Evolutionary conservation across 345 rosid species (phyloP).

Genomic region (Gossypium bickii): DNA sequence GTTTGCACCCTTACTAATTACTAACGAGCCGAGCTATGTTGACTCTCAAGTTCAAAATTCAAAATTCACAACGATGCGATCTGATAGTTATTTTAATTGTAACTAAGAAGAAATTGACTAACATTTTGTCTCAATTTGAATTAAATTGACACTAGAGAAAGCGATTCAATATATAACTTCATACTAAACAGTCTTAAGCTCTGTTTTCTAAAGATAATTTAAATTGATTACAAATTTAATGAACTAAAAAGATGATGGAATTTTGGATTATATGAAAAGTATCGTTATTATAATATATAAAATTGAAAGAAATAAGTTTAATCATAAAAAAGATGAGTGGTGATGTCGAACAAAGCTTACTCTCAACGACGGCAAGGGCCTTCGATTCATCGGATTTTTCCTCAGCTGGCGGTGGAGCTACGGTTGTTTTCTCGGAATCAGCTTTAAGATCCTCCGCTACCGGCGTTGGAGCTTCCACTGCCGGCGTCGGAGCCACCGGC

Average conservation of each 20-base stretch:
- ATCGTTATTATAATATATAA: background rate
- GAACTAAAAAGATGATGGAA: background rate
- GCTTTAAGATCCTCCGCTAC: constrained; percentile 25
- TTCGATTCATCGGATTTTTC: constrained; percentile 43
- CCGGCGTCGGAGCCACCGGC: constrained; percentile 14
- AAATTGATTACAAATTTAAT: background rate
- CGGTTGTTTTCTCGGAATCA: constrained; percentile 32
- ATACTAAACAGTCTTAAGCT: background rate
- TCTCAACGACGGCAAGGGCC: constrained; percentile 52
- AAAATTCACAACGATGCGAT: background rate
- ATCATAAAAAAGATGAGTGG: background rate
- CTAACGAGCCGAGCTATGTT: too few relatives aligned
- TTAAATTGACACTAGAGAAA: background rate
- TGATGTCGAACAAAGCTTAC: constrained; percentile 31
- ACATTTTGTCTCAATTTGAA: background rate
- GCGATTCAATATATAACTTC: background rate
- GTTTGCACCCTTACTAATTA: too few relatives aligned
- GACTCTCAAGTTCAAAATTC: background rate
- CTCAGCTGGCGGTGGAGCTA: constrained; percentile 15
- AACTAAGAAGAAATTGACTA: background rate
- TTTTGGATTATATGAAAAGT: background rate
- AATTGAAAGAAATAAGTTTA: background rate
- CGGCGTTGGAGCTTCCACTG: constrained; percentile 14
- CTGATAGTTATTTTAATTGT: background rate
- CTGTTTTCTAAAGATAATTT: background rate